Evolutionary conservation across 2,329 filamentous ascomycete species (phyloP), one percentile per base, ranked within the genome.

Genomic region (Xylariaceae sp.): DNA sequence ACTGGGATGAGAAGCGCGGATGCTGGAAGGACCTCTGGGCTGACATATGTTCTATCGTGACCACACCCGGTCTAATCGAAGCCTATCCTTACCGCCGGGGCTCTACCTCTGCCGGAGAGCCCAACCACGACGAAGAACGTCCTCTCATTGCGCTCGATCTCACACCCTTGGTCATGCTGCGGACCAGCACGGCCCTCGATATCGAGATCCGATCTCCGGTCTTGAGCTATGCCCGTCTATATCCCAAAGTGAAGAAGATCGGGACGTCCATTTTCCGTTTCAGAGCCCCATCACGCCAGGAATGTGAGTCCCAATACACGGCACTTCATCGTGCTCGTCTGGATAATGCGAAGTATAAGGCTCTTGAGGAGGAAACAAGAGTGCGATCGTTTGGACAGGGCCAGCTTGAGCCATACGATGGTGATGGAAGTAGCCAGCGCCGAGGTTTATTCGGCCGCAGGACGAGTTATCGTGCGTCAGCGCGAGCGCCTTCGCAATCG

Each of bases 171-270:
- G 93, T 97, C 6, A 88, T 92, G 66, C 86, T 97, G 62, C 86
- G 93, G 63, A 88, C 93, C 69, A 94, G 92, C 68, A 99, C 92
- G 18, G 90, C 89, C 2, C 84, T 99, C 37, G 94, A 99, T 72
- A 90, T 99, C 56, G 94, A 95, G 65, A 90, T 99, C 64, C 88
- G 92, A 53, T 97, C 93, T 5, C 90, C 90, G 1, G 88, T 92
- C 30, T 88, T 89, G 5, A 72, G 80, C 39, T 84, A 73, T 61
- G 71, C 71, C 15, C 65, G 68, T 49, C 73, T 80, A 18, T 80
- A 89, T 63, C 92, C 89, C 4, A 84, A 85, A 67, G 82, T 96
- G 58, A 82, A 80, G 60, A 82, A 77, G 76, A 70, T 87, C 54
- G 87, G 86, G 11, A 81, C 81, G 37, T 80, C 77, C 67, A 94